Conservation (phyloP, 352 stramenopile genomes). For the Phytophthora pistaciae region DNA sequence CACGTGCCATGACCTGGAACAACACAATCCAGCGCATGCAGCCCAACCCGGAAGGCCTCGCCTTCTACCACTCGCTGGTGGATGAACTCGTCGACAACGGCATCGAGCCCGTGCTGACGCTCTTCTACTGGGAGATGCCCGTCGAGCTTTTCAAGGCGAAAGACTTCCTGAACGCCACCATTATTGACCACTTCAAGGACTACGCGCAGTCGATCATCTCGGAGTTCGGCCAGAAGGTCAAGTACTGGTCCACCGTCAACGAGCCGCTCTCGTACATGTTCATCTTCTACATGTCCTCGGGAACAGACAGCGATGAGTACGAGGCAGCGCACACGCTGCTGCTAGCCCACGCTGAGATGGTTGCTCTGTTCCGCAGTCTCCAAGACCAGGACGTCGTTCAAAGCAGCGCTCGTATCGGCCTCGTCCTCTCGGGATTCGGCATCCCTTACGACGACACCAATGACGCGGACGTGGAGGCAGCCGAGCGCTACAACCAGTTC, state of each 20-base stretch:
- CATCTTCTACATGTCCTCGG: constrained; percentile 82
- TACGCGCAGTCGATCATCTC: constrained; percentile 94
- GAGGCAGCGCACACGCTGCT: constrained; percentile 89
- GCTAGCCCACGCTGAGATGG: constrained; percentile 89
- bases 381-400: constrained; percentile 46
- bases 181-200: constrained; percentile 80
- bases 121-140: constrained; percentile 96
- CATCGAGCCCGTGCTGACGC: constrained; percentile 91
- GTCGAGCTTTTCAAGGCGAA: constrained; percentile 65
- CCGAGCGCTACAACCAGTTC: constrained; percentile 89
- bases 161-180: constrained; percentile 57
- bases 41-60: constrained; percentile 87
- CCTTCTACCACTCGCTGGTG: constrained; percentile 93
- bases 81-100: constrained; percentile 69
- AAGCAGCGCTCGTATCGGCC: constrained; percentile 85
- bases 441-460: constrained; percentile 79
- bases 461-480: constrained; percentile 59
- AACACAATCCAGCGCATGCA: constrained; percentile 52
- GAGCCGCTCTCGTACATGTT: constrained; percentile 90
- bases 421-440: constrained; percentile 89
- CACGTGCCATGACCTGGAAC: constrained; percentile 88
- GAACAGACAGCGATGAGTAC: constrained; percentile 53
- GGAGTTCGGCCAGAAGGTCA: constrained; percentile 92
- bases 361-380: constrained; percentile 87
- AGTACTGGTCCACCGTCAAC: constrained; percentile 96